Base-by-base conservation (phyloP, 2,329 filamentous ascomycete genomes). In the Colletotrichum tabaci region DNA sequence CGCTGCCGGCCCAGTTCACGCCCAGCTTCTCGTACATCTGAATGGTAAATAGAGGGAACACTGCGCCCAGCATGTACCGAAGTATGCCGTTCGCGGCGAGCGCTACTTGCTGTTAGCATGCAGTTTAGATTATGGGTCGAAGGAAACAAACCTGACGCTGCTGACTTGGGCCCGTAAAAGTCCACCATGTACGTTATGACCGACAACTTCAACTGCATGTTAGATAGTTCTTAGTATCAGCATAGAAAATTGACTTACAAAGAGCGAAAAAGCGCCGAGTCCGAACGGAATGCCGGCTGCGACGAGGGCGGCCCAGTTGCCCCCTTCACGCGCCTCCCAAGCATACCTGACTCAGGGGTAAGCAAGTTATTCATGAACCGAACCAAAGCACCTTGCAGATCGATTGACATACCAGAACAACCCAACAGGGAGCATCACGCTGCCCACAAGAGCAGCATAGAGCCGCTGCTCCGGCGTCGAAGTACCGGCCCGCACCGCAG, bases 1-100 rank as follows among this genome's bases (percentile, higher is more conserved):
- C 61, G 55, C 75, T 76, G 0, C 71, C 74, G 1, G 82, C 82
- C 79, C 82, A 82, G 8, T 73, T 78, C 2, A 81, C 79, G 1
- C 80, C 81, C n/a, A 84, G 70, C 0, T 66, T 73, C 26, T 77
- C 67, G 44, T 82, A 83, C 81, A 83, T 80, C 49, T 82, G 79
- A 5, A 84, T 76, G 0, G 83, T 82, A 71, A 86, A 86, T 0
- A 87, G 75, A 2, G 85, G 85, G 57, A 87, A 87, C 0, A 76
- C 80, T 0, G 81, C 80, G 2, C 81, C 82, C 12, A 86, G 76
- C 0, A 74, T 75, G 53, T 85, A 87, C 50, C 84, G 78, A n/a
- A 82, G 68, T 4, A 87, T 76, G 0, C 82, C 81, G 63, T 86
- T 87, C 0, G 85, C 85, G 1, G 84, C 85, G 10, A 76, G 66